Conservation (phyloP, 768 basidiomycete genomes). For the Boletus pseudo-olivaceus region DNA sequence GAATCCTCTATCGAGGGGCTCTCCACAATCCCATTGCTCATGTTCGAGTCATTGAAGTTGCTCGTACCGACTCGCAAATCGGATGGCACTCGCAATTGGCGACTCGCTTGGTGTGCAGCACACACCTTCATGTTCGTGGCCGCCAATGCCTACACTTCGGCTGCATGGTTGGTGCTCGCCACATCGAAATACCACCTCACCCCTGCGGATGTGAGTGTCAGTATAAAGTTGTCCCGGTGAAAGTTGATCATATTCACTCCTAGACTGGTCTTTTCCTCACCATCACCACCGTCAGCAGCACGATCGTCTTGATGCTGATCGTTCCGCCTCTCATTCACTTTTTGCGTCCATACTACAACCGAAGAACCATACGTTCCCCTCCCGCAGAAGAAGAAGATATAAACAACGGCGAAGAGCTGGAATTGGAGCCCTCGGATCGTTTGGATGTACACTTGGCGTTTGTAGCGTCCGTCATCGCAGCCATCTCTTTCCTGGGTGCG, state of each 20-base stretch:
- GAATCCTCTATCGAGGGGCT: background rate
- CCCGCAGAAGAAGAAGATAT: background rate
- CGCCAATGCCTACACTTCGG: constrained; percentile 11
- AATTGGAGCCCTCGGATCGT: constrained; percentile 20
- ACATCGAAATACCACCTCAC: constrained; percentile 28
- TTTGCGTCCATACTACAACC: constrained; percentile 27
- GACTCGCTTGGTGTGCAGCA: constrained; percentile 27
- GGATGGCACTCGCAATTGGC: constrained; percentile 26
- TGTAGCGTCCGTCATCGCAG: constrained; percentile 16
- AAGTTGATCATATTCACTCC: background rate
- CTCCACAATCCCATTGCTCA: background rate
- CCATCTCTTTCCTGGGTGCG: constrained; percentile 12
- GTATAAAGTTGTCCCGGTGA: background rate
- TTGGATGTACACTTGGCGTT: constrained; percentile 30
- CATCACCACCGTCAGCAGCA: constrained; percentile 10
- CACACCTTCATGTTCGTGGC: constrained; percentile 24
- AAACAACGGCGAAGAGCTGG: background rate
- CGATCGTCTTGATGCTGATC: constrained; percentile 16
- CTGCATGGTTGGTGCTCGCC: constrained; percentile 21
- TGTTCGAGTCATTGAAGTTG: constrained; percentile 25
- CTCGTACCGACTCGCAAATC: constrained; percentile 17
- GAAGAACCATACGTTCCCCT: background rate
- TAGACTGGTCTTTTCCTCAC: constrained; percentile 31
- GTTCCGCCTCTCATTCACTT: constrained; percentile 23
- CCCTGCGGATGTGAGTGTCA: constrained; percentile 22